Percentiles rank a stretch among this genome's conserved stretches.
phyloP scores from a whole-genome alignment of 345 rosid genomes.

The Linum usitatissimum region DNA sequence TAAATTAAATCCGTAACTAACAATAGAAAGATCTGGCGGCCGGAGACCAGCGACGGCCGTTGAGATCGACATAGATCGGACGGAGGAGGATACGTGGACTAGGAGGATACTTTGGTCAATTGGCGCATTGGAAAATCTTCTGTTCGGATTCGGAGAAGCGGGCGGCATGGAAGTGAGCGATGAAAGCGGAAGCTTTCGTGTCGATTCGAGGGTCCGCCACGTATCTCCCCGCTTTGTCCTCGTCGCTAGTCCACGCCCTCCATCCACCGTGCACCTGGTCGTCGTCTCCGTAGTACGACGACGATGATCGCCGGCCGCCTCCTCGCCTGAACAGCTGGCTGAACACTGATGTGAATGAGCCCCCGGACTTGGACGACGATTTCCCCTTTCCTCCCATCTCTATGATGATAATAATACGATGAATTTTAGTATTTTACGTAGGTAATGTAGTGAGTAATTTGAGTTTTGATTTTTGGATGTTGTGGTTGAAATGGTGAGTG shows the following conservation, averaged over 20 bases:
- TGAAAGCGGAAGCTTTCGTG: slow-evolving; percentile 36
- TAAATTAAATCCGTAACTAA: too few relatives aligned
- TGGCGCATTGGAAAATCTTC: slow-evolving; percentile 18
- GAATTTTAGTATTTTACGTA: too few relatives aligned
- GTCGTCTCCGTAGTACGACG: neutral
- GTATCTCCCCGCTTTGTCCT: slow-evolving; percentile 21
- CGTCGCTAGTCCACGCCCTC: slow-evolving; percentile 28
- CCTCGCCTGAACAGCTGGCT: neutral
- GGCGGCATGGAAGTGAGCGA: slow-evolving; percentile 39
- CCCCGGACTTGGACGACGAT: neutral
- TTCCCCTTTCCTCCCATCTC: neutral
- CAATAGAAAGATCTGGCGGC: too few relatives aligned
- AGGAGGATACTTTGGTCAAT: too few relatives aligned
- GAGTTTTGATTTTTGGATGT: too few relatives aligned
- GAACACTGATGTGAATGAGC: neutral
- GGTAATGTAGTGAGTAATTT: too few relatives aligned
- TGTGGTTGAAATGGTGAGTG: too few relatives aligned
- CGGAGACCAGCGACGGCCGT: neutral
- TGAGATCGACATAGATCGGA: neutral
- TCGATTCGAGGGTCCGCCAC: slow-evolving; percentile 42
- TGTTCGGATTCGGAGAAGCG: slow-evolving; percentile 35
- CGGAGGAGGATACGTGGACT: neutral
- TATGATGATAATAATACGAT: too few relatives aligned
- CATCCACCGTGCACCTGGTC: neutral
- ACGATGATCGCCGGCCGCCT: neutral